Evolutionary conservation across 2,329 filamentous ascomycete species (phyloP), one percentile per base, ranked within the genome.

Genomic region (Tolypocladium ophioglossoides): DNA sequence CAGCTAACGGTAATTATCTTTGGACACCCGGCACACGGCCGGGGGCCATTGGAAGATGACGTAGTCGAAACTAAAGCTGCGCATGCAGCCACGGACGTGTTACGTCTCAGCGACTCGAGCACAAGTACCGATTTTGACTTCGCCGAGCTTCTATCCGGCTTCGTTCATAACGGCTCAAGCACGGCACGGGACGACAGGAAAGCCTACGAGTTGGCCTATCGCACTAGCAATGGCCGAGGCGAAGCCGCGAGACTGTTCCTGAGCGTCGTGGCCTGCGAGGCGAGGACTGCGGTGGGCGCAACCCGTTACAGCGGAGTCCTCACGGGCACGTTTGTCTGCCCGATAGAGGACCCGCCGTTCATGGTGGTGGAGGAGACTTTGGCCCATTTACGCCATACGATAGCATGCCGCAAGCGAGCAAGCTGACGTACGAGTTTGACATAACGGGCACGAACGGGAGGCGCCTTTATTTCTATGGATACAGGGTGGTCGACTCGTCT

Each of bases 121-220:
- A 20, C 8, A 10, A 8, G 8, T 20, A 39, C 40, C 4, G 32
- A 80, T 0, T 75, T 84, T 53, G 78, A 77, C 27, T 86, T 86
- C 62, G 79, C 79, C 0, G 83, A 86, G 64, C 77, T 84, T 55
- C 84, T 86, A 81, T 75, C 77, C 9, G 83, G 83, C 11, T 80
- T 78, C 58, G 73, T 87, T 30, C 78, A 83, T 59, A 64, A 22
- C 7, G 32, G 22, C 68, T 49, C 76, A 77, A 59, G 66, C 32
- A 63, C 76, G 41, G 62, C 63, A 7, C 70, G 72, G 11, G 74
- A 79, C 59, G 71, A 74, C 47, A 70, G 69, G 18, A 72, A 75
- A n/a, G 75, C 78, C 2, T 84, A 79, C 62, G 70, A 78, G 55
- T 70, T 77, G 22, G 79, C 79, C 2, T 74, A 74, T 44, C 75